These are phyloP conservation scores for Houttuynia cordata DNA, from an alignment of 164 flowering plant genomes.

Conservation along the genomic window DNA sequence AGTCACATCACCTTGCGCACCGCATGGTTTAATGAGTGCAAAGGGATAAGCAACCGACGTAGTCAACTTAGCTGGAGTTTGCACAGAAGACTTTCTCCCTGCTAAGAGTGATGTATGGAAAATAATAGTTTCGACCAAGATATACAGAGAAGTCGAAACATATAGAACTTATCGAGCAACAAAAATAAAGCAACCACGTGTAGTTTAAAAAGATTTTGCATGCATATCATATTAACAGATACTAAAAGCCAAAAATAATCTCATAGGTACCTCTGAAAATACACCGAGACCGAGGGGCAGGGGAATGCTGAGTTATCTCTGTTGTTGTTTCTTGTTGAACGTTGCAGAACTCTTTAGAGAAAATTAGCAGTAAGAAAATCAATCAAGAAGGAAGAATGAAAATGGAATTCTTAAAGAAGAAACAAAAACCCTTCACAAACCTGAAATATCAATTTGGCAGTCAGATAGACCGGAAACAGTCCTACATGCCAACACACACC, in stretches of 20 bases:
- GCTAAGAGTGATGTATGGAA: neutral
- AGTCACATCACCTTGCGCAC: slow-evolving; percentile 67
- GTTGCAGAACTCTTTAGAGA: slow-evolving; percentile 37
- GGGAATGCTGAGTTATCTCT: slow-evolving; percentile 21
- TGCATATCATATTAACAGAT: neutral
- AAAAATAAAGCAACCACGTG: neutral
- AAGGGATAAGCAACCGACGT: slow-evolving; percentile 83
- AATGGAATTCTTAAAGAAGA: neutral
- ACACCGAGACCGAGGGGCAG: slow-evolving; percentile 32
- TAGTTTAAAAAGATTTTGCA: neutral
- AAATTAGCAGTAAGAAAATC: neutral
- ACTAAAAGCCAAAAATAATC: neutral
- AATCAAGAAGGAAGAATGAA: neutral
- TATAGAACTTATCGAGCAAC: neutral
- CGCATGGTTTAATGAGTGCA: slow-evolving; percentile 81
- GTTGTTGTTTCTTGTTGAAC: slow-evolving; percentile 29
- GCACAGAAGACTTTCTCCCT: slow-evolving; percentile 58
- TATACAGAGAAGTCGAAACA: neutral
- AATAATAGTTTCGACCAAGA: neutral
- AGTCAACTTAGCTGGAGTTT: slow-evolving; percentile 50
- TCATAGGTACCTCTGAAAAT: slow-evolving; percentile 52
- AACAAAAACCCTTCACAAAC: slow-evolving; percentile 9
- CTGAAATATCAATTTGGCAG: slow-evolving; percentile 51
- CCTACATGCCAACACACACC: slow-evolving; percentile 21
- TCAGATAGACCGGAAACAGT: slow-evolving; percentile 37